These are phyloP conservation scores for Telopea speciosissima DNA, from an alignment of 177 flowering plant genomes.

Conservation along the genomic window DNA sequence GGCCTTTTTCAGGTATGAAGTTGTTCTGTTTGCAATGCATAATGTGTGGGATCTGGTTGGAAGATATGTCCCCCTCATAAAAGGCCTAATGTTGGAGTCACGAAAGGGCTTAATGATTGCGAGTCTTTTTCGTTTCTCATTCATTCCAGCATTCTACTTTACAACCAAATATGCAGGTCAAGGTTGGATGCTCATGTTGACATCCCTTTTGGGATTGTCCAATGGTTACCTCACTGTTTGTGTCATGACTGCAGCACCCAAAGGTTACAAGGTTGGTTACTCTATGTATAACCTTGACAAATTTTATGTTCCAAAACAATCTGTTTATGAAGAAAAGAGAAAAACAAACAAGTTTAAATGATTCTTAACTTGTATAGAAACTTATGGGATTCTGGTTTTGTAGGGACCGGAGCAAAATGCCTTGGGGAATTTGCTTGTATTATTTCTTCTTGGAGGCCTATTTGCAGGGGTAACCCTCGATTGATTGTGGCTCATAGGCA, in stretches of 20 bases:
- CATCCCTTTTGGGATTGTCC: conserved; percentile 55
- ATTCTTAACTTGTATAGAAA: not conserved
- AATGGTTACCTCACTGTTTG: conserved; percentile 80
- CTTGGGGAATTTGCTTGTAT: conserved; percentile 59
- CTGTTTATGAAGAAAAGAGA: no score
- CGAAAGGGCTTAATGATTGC: conserved; percentile 38
- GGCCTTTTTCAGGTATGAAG: conserved; percentile 49
- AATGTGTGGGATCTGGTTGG: conserved; percentile 65
- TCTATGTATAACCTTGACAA: not conserved
- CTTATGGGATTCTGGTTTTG: conserved; percentile 5
- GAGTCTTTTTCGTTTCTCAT: conserved; percentile 36
- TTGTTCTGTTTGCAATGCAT: conserved; percentile 64
- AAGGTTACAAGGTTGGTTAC: conserved; percentile 6
- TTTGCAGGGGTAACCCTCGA: conserved; percentile 64
- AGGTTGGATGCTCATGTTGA: conserved; percentile 70
- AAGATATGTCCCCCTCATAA: conserved; percentile 49
- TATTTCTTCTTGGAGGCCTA: conserved; percentile 52
- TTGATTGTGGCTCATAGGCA: conserved; percentile 87
- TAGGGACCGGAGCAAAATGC: conserved; percentile 91
- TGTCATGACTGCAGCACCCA: conserved; percentile 59
- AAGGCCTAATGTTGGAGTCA: conserved; percentile 38
- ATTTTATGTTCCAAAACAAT: no score
- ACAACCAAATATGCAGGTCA: conserved; percentile 66
- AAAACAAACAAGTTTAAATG: no score
- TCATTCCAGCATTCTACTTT: conserved; percentile 75